Percentiles rank a stretch among this genome's conserved stretches.
phyloP scores from a whole-genome alignment of 2,329 filamentous ascomycete species.

The Claviceps sp. region DNA sequence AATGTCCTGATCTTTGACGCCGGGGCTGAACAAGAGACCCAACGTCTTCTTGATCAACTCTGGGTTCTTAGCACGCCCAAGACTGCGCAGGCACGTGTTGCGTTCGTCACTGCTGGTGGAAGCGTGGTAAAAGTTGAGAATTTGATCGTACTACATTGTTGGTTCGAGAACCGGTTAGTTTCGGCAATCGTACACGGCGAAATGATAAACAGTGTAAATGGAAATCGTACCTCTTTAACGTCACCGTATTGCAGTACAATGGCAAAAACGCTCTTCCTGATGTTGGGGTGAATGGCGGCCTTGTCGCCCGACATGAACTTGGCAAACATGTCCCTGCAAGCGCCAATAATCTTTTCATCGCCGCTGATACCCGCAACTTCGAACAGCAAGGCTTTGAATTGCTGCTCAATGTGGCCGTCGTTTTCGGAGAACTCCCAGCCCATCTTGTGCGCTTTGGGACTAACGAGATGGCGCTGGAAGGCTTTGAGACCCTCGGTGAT shows the following conservation, averaged over 20 bases:
- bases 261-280: constrained; percentile 73
- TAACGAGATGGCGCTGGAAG: constrained; percentile 69
- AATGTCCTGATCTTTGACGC: constrained; percentile 89
- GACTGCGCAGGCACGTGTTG: constrained; percentile 73
- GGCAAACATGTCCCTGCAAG: constrained; percentile 79
- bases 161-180: neutral
- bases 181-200: neutral
- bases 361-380: constrained; percentile 68
- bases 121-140: constrained; percentile 62
- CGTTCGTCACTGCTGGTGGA: constrained; percentile 67
- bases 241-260: constrained; percentile 77
- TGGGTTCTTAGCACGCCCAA: constrained; percentile 67
- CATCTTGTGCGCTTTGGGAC: constrained; percentile 67
- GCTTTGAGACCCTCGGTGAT: constrained; percentile 63
- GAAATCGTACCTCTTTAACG: constrained; percentile 53
- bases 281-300: constrained; percentile 79
- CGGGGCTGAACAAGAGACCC: constrained; percentile 57
- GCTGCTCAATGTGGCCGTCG: constrained; percentile 82
- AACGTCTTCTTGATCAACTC: constrained; percentile 74
- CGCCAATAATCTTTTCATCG: constrained; percentile 63
- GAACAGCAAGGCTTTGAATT: constrained; percentile 90
- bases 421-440: constrained; percentile 78
- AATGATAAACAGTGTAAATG: neutral
- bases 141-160: constrained; percentile 49
- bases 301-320: constrained; percentile 71